phyloP scores from a whole-genome alignment of 768 basidiomycete species.

The Termitomyces sp. region DNA sequence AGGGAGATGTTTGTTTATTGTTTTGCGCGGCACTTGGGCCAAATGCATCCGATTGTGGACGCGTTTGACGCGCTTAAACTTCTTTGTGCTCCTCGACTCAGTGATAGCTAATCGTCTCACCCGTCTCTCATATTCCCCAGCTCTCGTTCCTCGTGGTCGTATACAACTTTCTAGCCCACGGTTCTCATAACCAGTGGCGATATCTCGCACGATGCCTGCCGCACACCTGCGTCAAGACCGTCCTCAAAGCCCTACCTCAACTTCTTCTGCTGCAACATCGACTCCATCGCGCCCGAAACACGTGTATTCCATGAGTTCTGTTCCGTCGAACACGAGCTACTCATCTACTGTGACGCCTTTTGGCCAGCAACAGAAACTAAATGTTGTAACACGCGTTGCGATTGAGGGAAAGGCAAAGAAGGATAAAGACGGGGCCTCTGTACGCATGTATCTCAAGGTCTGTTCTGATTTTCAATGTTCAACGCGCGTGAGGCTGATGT shows the following conservation, averaged over 20 bases:
- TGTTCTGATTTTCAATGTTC: not conserved
- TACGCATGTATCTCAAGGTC: conserved; percentile 78
- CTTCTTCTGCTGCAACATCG: not conserved
- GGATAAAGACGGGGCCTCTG: conserved; percentile 56
- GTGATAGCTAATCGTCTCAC: not conserved
- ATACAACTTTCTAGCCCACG: not conserved
- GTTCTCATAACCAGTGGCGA: not conserved
- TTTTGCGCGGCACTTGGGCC: conserved; percentile 8
- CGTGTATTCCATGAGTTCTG: conserved; percentile 14
- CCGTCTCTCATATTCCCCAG: conserved; percentile 7
- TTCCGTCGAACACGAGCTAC: conserved; percentile 28
- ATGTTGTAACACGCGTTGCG: conserved; percentile 67
- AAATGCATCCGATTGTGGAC: conserved; percentile 21
- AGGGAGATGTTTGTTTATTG: conserved; percentile 8
- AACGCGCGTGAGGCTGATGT: not conserved
- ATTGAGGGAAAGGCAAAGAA: conserved; percentile 71
- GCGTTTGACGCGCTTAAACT: conserved; percentile 17
- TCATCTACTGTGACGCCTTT: conserved; percentile 42
- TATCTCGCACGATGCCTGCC: conserved; percentile 7
- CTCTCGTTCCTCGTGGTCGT: not conserved
- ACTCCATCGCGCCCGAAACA: conserved; percentile 12
- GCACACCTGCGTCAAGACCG: conserved; percentile 10
- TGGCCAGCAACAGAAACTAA: conserved; percentile 43
- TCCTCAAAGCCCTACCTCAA: conserved; percentile 9
- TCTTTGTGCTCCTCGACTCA: not conserved